Evolutionary conservation across 2,329 filamentous ascomycete species (phyloP), one percentile per base, ranked within the genome.

Genomic region (Moelleriella libera): DNA sequence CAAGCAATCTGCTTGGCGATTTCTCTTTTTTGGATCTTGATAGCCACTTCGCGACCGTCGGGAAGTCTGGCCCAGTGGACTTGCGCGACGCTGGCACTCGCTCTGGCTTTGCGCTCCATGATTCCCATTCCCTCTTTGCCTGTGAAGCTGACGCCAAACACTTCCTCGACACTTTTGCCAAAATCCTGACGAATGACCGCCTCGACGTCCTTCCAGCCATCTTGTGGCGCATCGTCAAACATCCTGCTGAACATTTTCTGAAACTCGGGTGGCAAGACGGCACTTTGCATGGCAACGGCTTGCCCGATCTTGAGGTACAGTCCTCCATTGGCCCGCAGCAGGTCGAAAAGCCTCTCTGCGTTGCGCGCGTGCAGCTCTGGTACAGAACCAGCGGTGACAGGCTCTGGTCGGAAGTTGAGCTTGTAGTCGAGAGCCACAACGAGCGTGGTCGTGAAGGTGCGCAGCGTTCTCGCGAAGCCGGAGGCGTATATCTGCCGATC

Each of bases 161-260:
- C 87, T 54, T 96, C 88, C 67, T 96, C 88, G 0, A 83, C 81
- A 29, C 80, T 81, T 62, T 79, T 83, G n/a, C 78, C 85, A 70
- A 96, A 97, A 57, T 97, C 92, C 62, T 94, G 81, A 28, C 78
- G 71, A 41, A 98, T 85, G 10, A 97, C 89, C 59, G 74, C 77
- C 67, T 94, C 83, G 2, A 95, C 82, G 45, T 90, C 86, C 54
- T 72, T 75, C 89, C 89, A 97, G 41, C 76, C 74, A 61, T 94
- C 92, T 71, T 96, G 89, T 39, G 90, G 89, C 52, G 92, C 92
- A 68, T 97, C 90, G 61, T 97, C 92, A 62, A 97, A 98, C 88
- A 98, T 96, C 58, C 84, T 78, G 28, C 83, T 74, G 61, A 98
- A 98, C 88, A 96, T 97, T 58, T 83, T 82, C 69, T 95, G 88